phyloP scores from a whole-genome alignment of 176 grass and related monocot species.

The Typha latifolia region DNA sequence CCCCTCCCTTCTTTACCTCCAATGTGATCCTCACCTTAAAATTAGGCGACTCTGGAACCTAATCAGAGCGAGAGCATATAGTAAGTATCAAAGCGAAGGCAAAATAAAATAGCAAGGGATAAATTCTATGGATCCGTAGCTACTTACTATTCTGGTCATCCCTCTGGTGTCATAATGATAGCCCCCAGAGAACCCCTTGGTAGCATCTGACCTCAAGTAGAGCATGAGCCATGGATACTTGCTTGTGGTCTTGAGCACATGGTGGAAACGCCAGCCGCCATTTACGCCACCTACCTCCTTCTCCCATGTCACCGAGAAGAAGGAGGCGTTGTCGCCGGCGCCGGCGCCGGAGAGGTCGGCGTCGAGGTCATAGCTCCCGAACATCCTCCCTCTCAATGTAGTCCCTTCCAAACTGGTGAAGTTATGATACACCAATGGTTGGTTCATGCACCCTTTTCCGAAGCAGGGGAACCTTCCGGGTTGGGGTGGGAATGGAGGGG shows the following conservation, averaged over 20 bases:
- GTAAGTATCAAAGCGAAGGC: no score
- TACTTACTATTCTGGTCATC: constrained; percentile 84
- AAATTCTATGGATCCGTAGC: not conserved
- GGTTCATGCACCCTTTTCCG: constrained; percentile 88
- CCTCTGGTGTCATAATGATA: constrained; percentile 94
- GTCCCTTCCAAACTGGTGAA: constrained; percentile 36
- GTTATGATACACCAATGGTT: constrained; percentile 76
- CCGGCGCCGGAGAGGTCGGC: not conserved
- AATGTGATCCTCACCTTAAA: constrained; percentile 69
- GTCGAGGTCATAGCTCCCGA: constrained; percentile 66
- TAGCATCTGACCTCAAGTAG: constrained; percentile 82
- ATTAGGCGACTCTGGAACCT: constrained; percentile 71
- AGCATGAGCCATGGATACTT: constrained; percentile 98
- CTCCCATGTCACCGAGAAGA: constrained; percentile 81
- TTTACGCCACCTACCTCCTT: constrained; percentile 28
- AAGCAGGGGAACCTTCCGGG: constrained; percentile 63
- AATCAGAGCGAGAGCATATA: not conserved
- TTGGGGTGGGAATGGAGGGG: constrained; percentile 45
- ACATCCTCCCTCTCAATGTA: constrained; percentile 46
- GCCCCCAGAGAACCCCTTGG: constrained; percentile 71
- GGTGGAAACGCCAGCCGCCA: constrained; percentile 68
- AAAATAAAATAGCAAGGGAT: not conserved
- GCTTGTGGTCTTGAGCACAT: constrained; percentile 46
- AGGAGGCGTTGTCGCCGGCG: constrained; percentile 13
- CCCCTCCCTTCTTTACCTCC: constrained; percentile 67